Percentiles rank a stretch among this genome's conserved stretches.
Evolutionary conservation across 1,139 yeast genomes (phyloP).

Genomic region (Meyerozyma sp.): DNA sequence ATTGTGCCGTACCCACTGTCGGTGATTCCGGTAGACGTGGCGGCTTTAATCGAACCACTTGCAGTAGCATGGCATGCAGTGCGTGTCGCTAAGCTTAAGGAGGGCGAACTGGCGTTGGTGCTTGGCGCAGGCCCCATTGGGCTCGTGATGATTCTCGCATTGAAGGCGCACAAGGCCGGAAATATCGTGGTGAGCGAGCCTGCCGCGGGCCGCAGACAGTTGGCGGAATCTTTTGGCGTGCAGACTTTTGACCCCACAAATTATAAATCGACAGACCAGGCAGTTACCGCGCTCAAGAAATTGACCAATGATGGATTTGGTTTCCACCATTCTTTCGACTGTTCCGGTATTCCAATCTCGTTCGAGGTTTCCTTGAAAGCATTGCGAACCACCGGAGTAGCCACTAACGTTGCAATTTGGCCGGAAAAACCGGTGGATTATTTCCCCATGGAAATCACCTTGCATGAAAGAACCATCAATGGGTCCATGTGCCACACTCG

Average conservation of each 20-base stretch:
- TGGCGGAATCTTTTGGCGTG: conserved; percentile 48
- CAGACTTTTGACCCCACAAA: conserved; percentile 42
- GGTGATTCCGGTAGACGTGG: conserved; percentile 38
- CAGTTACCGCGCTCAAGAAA: conserved; percentile 24
- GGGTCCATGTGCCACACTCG: conserved; percentile 48
- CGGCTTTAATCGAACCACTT: conserved; percentile 41
- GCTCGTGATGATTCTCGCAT: conserved; percentile 48
- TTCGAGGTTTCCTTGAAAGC: conserved; percentile 47
- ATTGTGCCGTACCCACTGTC: conserved; percentile 26
- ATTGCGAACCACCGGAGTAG: conserved; percentile 53
- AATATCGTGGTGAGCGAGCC: conserved; percentile 59
- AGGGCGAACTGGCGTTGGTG: conserved; percentile 48
- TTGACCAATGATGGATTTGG: conserved; percentile 48
- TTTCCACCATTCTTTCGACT: conserved; percentile 53
- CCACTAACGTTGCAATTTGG: conserved; percentile 62
- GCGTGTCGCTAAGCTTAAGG: conserved; percentile 26
- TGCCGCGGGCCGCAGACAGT: conserved; percentile 46
- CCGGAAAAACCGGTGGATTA: conserved; percentile 29
- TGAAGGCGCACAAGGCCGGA: conserved; percentile 51
- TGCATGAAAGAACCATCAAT: conserved; percentile 36
- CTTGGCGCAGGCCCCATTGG: conserved; percentile 66
- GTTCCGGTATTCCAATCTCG: conserved; percentile 56
- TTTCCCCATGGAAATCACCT: conserved; percentile 42
- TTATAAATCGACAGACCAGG: conserved; percentile 24
- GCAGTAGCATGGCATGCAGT: conserved; percentile 48